These are phyloP conservation scores for Populus ilicifolia DNA, from an alignment of 345 rosid species.

Conservation along the genomic window DNA sequence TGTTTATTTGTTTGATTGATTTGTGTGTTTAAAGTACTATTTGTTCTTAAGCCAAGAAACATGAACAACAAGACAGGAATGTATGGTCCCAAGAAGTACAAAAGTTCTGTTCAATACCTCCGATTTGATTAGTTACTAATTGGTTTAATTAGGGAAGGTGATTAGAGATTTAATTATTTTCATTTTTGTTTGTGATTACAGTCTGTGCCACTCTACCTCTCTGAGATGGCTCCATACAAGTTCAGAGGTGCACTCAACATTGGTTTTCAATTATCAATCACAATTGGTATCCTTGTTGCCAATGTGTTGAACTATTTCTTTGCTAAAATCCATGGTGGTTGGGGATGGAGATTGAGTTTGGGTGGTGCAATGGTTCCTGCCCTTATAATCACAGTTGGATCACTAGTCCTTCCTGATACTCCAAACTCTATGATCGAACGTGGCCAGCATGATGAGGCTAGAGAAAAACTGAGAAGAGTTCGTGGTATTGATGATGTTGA, in stretches of 20 bases:
- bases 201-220: conserved; percentile 93
- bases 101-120: not conserved
- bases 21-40: not conserved
- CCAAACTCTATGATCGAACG: conserved; percentile 96
- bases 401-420: conserved; percentile 82
- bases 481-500: conserved; percentile 74
- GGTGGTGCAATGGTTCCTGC: conserved; percentile 98
- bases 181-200: conserved; percentile 33
- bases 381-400: conserved; percentile 72
- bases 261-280: conserved; percentile 88
- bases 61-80: conserved; percentile 19
- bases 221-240: conserved; percentile 98
- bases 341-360: conserved; percentile 95
- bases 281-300: conserved; percentile 80
- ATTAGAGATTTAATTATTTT: not conserved
- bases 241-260: conserved; percentile 89
- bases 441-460: conserved; percentile 62
- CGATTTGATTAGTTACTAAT: not conserved
- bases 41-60: not conserved
- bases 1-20: conserved; percentile 2
- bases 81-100: conserved; percentile 13
- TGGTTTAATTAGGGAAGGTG: not conserved
- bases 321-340: conserved; percentile 68
- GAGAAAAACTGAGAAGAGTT: conserved; percentile 45
- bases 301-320: conserved; percentile 80